These are phyloP conservation scores for Leccinum insolens DNA, from an alignment of 1,284 basidiomycete genomes.

Conservation along the genomic window DNA sequence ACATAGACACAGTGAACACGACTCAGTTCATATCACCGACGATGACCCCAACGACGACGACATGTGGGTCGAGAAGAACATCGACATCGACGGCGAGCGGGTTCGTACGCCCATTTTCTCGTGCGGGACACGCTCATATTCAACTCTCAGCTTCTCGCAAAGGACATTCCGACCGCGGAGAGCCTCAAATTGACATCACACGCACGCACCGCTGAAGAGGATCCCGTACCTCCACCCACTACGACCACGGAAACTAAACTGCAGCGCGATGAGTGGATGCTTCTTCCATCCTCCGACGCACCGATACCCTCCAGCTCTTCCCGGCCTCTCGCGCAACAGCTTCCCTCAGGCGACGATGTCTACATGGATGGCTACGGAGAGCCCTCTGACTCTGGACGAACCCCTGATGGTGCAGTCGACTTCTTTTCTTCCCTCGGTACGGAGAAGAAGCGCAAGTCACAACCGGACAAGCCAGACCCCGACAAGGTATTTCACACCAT, in stretches of 20 bases:
- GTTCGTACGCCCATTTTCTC: conserved; percentile 45
- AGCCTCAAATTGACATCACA: conserved; percentile 71
- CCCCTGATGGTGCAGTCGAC: conserved; percentile 62
- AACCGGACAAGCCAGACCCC: conserved; percentile 66
- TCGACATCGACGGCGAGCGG: conserved; percentile 73
- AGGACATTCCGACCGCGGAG: conserved; percentile 79
- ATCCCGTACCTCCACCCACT: conserved; percentile 48
- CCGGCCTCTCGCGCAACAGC: conserved; percentile 26
- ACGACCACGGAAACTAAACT: conserved; percentile 50
- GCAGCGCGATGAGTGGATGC: conserved; percentile 91
- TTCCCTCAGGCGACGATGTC: conserved; percentile 46
- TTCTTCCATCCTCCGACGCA: conserved; percentile 47
- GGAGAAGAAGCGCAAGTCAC: conserved; percentile 69
- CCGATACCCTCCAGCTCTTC: conserved; percentile 30
- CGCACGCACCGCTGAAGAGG: conserved; percentile 44
- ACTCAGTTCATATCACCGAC: conserved; percentile 48
- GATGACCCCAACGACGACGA: conserved; percentile 67
- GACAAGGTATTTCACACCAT: conserved; percentile 56
- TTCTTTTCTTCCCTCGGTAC: conserved; percentile 87
- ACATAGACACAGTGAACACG: conserved; percentile 33
- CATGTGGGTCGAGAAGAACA: conserved; percentile 88
- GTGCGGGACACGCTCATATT: conserved; percentile 6
- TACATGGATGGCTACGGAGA: conserved; percentile 78
- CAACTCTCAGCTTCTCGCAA: conserved; percentile 55
- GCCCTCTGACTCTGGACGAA: conserved; percentile 48